Base-by-base conservation (phyloP, 257 asterid species). In the Nicotiana paniculata region DNA sequence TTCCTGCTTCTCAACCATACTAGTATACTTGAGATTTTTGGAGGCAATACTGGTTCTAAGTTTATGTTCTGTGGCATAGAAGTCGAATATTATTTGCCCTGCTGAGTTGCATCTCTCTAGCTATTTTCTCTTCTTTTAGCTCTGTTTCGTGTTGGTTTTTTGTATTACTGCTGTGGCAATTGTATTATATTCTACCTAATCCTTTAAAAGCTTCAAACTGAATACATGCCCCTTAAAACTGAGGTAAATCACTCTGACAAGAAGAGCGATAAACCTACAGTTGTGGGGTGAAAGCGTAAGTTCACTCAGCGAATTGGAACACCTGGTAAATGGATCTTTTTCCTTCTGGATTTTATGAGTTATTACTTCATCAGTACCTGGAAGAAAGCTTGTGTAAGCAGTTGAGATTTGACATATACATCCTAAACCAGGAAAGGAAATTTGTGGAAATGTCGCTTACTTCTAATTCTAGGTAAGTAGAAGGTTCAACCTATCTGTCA, bases 91-190 rank as follows among this genome's bases (percentile, higher is more conserved):
- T 37, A 69, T 37, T 69, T 69, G 77, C 66, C 10, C 15, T 61
- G 32, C 32, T 61, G 66, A 61, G 66, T 61, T 61, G 32, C 24
- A 37, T 37, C 55, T 35, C 18, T 68, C 13, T 69, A 9, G 26
- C 77, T 69, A 69, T 69, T 18, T 33, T 68, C 77, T 68, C 55
- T 68, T 68, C 17, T 69, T 69, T 69, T 69, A 21, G 43, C 77
- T 69, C 77, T n/a, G 6, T 37, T 68, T 35, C 32, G 26, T 68
- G n/a, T n/a, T 68, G 54, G 32, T 37, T 68, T 68, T 18, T 28
- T 68, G 51, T 68, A 68, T 68, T 68, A 68, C n/a, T 68, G 8
- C 16, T 9, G 55, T 37, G 51, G 32, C 30, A 37, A 28, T 68
- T 68, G 55, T 68, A 68, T 37, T 17, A 35, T 12, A 37, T 68